Conservation (phyloP, 257 asterid genomes). For the Ilex asprella region DNA sequence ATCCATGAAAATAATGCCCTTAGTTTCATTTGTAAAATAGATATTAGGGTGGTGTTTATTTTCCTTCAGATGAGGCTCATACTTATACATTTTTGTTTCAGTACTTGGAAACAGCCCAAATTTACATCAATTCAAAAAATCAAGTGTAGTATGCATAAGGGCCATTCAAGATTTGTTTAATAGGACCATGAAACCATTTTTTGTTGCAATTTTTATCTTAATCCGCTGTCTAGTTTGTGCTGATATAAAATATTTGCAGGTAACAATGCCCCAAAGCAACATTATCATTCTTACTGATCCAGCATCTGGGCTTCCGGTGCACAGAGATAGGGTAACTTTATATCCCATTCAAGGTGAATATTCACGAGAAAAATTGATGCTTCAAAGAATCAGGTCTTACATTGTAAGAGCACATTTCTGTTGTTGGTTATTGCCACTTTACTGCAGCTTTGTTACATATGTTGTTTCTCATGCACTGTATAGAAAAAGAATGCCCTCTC, state of each 20-base stretch:
- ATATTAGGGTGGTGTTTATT: too few species aligned
- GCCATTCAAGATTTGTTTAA: too few species aligned
- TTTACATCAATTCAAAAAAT: too few species aligned
- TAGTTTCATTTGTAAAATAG: too few species aligned
- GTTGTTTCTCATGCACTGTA: neutral
- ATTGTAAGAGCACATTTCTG: constrained; percentile 68
- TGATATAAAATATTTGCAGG: constrained; percentile 36
- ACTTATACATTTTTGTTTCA: too few species aligned
- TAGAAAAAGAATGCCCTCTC: neutral
- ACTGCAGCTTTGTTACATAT: neutral
- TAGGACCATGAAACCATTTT: too few species aligned
- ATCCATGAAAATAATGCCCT: too few species aligned
- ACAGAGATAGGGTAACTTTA: constrained; percentile 50
- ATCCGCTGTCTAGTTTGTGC: neutral
- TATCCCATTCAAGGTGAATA: constrained; percentile 96
- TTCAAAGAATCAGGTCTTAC: constrained; percentile 99
- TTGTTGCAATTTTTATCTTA: too few species aligned
- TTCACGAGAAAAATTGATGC: constrained; percentile 99
- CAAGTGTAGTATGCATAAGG: too few species aligned
- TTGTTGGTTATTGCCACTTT: constrained; percentile 13
- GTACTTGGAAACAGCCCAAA: too few species aligned
- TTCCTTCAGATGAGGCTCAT: too few species aligned
- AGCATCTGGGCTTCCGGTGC: constrained; percentile 52
- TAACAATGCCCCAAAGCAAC: constrained; percentile 65
- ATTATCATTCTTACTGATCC: constrained; percentile 79